These are phyloP conservation scores for Pachysolen tannophilus DNA, from an alignment of 805 yeast genomes.

Conservation along the genomic window DNA sequence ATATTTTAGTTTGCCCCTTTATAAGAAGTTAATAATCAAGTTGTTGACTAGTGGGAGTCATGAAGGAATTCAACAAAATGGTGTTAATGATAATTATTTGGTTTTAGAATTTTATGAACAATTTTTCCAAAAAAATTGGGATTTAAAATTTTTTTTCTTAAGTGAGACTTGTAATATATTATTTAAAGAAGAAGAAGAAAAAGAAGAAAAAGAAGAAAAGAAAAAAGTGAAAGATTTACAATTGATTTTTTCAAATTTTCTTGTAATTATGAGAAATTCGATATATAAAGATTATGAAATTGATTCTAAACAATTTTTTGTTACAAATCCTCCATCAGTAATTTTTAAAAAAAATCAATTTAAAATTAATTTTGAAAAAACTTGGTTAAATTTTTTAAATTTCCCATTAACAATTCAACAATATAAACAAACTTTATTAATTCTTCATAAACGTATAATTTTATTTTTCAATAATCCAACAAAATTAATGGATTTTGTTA, in stretches of 20 bases:
- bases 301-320: constrained; percentile 29
- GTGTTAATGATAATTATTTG: constrained; percentile 25
- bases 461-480: constrained; percentile 78
- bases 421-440: constrained; percentile 58
- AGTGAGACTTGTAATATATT: constrained; percentile 30
- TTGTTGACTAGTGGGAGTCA: constrained; percentile 16
- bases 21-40: constrained; percentile 29
- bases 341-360: constrained; percentile 31
- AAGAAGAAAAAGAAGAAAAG: constrained; percentile 8
- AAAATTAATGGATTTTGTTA: constrained; percentile 84
- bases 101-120: constrained; percentile 48
- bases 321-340: constrained; percentile 38
- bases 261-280: constrained; percentile 27
- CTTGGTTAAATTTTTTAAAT: constrained; percentile 52
- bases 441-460: constrained; percentile 77
- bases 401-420: constrained; percentile 42
- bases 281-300: constrained; percentile 23
- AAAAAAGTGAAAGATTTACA: constrained; percentile 8
- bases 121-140: constrained; percentile 57
- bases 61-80: not conserved
- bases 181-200: constrained; percentile 13
- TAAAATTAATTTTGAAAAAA: constrained; percentile 59
- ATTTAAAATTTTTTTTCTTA: constrained; percentile 70
- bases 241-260: constrained; percentile 29
- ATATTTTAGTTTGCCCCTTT: constrained; percentile 54